Conservation (phyloP, 208 protist genomes). For the Plasmodiophora brassicae region DNA sequence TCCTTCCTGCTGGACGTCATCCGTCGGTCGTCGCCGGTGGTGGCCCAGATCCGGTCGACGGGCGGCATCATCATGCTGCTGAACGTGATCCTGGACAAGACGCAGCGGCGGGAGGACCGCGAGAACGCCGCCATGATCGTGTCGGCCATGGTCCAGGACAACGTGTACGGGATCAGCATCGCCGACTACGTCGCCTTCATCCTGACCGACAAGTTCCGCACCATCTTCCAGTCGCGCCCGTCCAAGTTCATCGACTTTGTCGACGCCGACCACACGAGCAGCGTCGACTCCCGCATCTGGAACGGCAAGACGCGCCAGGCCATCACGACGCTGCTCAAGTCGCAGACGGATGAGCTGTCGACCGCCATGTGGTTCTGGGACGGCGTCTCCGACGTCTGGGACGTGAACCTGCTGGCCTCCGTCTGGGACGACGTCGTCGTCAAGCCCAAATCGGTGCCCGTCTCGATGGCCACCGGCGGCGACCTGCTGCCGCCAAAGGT, state of each 20-base stretch:
- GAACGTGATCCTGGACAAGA: neutral
- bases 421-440: neutral
- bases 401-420: neutral
- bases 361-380: constrained; percentile 27
- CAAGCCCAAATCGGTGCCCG: no score
- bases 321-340: neutral
- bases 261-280: neutral
- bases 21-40: neutral
- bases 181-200: neutral
- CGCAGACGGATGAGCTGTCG: neutral
- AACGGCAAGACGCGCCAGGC: neutral
- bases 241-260: constrained; percentile 32
- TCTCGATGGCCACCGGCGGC: no score
- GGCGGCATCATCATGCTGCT: neutral
- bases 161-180: neutral
- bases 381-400: neutral
- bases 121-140: constrained; percentile 8
- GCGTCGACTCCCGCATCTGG: neutral
- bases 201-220: neutral
- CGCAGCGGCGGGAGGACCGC: neutral
- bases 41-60: neutral
- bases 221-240: constrained; percentile 13
- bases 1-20: neutral
- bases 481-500: no score
- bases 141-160: constrained; percentile 11